These are phyloP conservation scores for Endoconidiophora laricicola DNA, from an alignment of 2,329 filamentous ascomycete genomes.

Conservation along the genomic window DNA sequence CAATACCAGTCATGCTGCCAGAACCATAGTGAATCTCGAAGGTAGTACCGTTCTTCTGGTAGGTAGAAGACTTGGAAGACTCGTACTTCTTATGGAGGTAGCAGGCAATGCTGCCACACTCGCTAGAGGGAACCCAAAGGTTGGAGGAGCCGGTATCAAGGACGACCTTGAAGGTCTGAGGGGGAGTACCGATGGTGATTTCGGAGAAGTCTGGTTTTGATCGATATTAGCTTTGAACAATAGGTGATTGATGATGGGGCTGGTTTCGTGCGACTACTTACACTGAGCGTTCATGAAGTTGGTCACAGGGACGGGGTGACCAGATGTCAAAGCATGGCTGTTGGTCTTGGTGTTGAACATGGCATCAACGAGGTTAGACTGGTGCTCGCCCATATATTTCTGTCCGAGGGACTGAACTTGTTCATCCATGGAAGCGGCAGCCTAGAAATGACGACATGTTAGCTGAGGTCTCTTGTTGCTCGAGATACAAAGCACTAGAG, in stretches of 20 bases:
- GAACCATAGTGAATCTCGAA: slow-evolving; percentile 96
- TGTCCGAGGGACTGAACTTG: slow-evolving; percentile 74
- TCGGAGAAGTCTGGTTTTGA: slow-evolving; percentile 70
- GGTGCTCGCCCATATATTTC: slow-evolving; percentile 76
- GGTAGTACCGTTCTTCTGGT: slow-evolving; percentile 80
- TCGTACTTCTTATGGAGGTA: slow-evolving; percentile 97
- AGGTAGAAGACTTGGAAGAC: slow-evolving; percentile 71
- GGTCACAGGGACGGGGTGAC: slow-evolving; percentile 73
- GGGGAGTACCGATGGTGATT: slow-evolving; percentile 79
- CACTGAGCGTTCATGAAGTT: slow-evolving; percentile 99
- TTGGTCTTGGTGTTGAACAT: slow-evolving; percentile 64
- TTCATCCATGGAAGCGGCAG: slow-evolving; percentile 59
- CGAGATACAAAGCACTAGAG: not conserved
- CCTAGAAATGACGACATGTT: slow-evolving; percentile 28
- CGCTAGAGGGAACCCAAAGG: slow-evolving; percentile 85
- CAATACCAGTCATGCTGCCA: slow-evolving; percentile 80
- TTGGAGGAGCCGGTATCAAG: slow-evolving; percentile 98
- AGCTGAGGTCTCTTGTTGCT: slow-evolving; percentile 5
- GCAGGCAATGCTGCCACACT: slow-evolving; percentile 92
- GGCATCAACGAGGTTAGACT: slow-evolving; percentile 55
- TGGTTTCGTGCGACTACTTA: slow-evolving; percentile 33
- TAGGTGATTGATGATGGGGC: not conserved
- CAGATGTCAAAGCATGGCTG: slow-evolving; percentile 35
- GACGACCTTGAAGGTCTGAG: slow-evolving; percentile 95
- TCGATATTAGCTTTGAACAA: not conserved